These are phyloP conservation scores for Botrytis pseudocinerea DNA, from an alignment of 2,329 filamentous ascomycete species.

Conservation along the genomic window DNA sequence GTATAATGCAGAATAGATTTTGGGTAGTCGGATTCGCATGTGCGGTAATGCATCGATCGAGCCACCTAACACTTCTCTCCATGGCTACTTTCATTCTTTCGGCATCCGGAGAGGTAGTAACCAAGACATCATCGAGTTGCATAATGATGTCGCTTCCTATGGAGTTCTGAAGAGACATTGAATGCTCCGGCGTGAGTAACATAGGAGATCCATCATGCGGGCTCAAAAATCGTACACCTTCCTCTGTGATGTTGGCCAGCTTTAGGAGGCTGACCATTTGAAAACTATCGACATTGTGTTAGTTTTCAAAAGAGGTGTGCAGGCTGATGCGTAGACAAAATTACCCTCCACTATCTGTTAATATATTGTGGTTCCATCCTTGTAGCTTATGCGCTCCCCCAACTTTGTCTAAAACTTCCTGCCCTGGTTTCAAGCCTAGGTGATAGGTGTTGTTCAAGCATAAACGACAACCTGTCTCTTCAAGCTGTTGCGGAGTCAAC, in stretches of 20 bases:
- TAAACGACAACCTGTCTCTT: constrained; percentile 82
- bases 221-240: constrained; percentile 93
- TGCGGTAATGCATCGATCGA: constrained; percentile 89
- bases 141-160: constrained; percentile 99
- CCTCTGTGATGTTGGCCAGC: constrained; percentile 87
- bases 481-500: constrained; percentile 86
- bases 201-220: constrained; percentile 94
- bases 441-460: constrained; percentile 99
- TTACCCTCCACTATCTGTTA: constrained; percentile 77
- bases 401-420: constrained; percentile 80
- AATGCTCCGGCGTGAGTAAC: constrained; percentile 96
- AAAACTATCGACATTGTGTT: constrained; percentile 62
- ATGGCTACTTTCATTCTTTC: constrained; percentile 91
- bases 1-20: constrained; percentile 98
- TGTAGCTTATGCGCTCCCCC: constrained; percentile 94
- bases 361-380: constrained; percentile 91
- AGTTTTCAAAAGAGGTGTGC: constrained; percentile 11
- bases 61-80: constrained; percentile 90
- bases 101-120: constrained; percentile 88
- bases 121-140: constrained; percentile 98
- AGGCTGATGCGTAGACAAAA: constrained; percentile 34
- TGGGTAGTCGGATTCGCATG: constrained; percentile 81
- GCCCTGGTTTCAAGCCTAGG: constrained; percentile 89
- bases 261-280: constrained; percentile 98
- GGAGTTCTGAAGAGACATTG: constrained; percentile 91